Base-by-base conservation (phyloP, 768 basidiomycete genomes). In the Suillus tomentosus region DNA sequence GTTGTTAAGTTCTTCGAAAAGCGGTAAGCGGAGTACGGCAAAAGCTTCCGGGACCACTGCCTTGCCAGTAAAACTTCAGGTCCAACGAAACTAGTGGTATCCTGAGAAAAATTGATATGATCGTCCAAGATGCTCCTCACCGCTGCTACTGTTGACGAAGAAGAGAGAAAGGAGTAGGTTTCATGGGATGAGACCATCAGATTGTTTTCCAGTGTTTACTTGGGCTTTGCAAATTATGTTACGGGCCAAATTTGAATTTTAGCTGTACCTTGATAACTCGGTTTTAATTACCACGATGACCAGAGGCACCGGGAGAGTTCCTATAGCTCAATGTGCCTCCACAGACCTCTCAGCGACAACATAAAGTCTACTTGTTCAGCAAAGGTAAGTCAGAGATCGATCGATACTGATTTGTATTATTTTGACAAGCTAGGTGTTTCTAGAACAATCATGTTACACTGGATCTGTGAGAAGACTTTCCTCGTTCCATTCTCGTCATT, bases 151-250 rank as follows among this genome's bases (percentile, higher is more conserved):
- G 10, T 40, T 24, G 39, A 24, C 15, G 39, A 58, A 58, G 39
- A 27, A 3, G 56, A 57, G 15, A 27, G 14, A 42, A 17, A 58
- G 39, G 39, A 17, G 37, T 57, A 27, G 19, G 2, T 6, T 10
- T 34, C 19, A 13, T 34, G 31, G 34, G 19, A 54, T 54, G 19
- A 19, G 31, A 10, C 34, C 31, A n/a, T 37, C 54, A 36, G 17
- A n/a, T n/a, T 54, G 53, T 54, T 54, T 54, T 54, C 31, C 31
- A 1, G 31, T 54, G 53, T 54, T 54, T 54, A 54, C 31, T 34
- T 34, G 53, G 10, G 53, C 31, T 5, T 54, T 34, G 9, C 51
- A 54, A 54, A 54, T 53, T 53, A 31, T 53, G 31, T 54, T 19
- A 19, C 27, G 27, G 9, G 31, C 31, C 51, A 19, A 36, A 36